Conservation (phyloP, 768 basidiomycete species). For the Collybia sp. region DNA sequence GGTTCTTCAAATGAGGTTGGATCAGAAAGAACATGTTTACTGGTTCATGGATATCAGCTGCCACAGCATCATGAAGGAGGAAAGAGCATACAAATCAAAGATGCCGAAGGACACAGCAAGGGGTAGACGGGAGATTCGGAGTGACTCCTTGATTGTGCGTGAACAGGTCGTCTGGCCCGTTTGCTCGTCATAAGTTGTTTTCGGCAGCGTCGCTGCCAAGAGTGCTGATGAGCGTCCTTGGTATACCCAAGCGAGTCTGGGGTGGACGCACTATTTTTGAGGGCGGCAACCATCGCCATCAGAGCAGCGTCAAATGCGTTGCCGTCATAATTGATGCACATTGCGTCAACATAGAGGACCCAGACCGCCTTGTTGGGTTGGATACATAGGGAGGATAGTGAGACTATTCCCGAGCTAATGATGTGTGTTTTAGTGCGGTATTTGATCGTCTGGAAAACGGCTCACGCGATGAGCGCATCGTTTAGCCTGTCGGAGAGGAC, state of each 20-base stretch:
- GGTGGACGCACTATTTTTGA: slow-evolving; percentile 70
- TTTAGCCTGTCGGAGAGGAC: slow-evolving; percentile 81
- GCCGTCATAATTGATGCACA: slow-evolving; percentile 97
- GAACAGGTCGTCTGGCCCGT: slow-evolving; percentile 60
- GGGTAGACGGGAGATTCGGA: slow-evolving; percentile 44
- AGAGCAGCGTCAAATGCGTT: slow-evolving; percentile 91
- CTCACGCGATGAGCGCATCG: slow-evolving; percentile 71
- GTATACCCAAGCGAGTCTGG: not conserved
- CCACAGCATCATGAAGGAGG: slow-evolving; percentile 1
- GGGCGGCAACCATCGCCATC: slow-evolving; percentile 81
- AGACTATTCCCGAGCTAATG: slow-evolving; percentile 59
- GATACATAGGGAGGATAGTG: slow-evolving; percentile 72
- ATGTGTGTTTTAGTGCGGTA: slow-evolving; percentile 1
- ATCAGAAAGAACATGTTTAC: slow-evolving; percentile 69
- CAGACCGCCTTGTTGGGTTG: slow-evolving; percentile 77
- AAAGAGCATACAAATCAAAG: slow-evolving; percentile 67
- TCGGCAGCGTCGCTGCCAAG: slow-evolving; percentile 61
- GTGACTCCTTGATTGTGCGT: slow-evolving; percentile 36
- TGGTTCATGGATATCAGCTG: slow-evolving; percentile 18
- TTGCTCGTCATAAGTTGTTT: slow-evolving; percentile 68
- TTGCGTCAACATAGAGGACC: slow-evolving; percentile 93
- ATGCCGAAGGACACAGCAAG: slow-evolving; percentile 68
- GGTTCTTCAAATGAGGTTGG: slow-evolving; percentile 91
- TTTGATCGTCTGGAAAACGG: slow-evolving; percentile 9
- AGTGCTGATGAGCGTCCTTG: not conserved